Base-by-base conservation (phyloP, 106 monocot genomes). In the Dendrobium huoshanense region DNA sequence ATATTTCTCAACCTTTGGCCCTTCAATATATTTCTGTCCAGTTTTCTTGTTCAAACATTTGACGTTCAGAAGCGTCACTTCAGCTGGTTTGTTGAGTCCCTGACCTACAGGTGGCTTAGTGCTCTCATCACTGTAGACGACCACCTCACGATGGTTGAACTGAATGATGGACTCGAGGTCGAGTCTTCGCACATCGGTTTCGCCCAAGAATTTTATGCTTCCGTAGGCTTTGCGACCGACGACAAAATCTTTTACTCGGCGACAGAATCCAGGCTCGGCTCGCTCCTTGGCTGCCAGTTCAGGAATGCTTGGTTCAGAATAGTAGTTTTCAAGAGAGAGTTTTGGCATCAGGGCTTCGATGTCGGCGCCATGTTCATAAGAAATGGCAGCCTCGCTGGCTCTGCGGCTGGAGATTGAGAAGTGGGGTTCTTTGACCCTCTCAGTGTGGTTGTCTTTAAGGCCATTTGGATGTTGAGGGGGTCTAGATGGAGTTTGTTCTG, bases 71-170 rank as follows among this genome's bases (percentile, higher is more conserved):
- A 98, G 88, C 3, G 92, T 98, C 5, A 98, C 94, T 84, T 89
- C 91, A 2, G 98, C 94, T 10, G 94, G 81, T 81, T 95, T 95
- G 87, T 98, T 98, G 18, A 98, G 92, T 25, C 98, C 98, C 79
- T 92, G 84, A 10, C 98, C 98, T 8, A 91, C 87, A 1, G 85
- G 91, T 18, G 98, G 98, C 73, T 98, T 98, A 79, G 85, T 90
- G 75, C 80, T 82, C 80, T 94, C 98, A 22, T 98, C 92, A 44
- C 80, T 79, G 84, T 98, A 98, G 4, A 95, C 95, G 20, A 95
- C 87, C 77, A 98, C 98, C 81, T 98, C 98, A 15, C 92, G 87
- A 44, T 87, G 67, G 79, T 91, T 91, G 91, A 98, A 95, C 85
- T 92, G 90, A 18, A 98, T 82, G 24, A 98, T 75, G 0, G 95